These are phyloP conservation scores for Salix viminalis DNA, from an alignment of 345 rosid genomes.

Conservation along the genomic window DNA sequence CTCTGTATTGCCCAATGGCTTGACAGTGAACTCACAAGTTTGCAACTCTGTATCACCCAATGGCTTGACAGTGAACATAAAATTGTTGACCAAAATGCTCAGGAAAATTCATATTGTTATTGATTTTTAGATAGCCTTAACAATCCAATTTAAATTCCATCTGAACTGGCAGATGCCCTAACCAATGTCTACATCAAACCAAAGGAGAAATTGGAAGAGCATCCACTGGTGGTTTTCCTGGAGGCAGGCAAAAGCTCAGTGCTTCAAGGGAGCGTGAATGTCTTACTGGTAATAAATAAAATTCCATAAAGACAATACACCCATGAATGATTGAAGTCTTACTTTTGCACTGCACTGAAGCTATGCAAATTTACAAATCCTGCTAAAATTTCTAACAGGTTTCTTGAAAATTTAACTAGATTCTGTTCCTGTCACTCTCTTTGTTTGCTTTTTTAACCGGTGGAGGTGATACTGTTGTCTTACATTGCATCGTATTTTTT, in stretches of 20 bases:
- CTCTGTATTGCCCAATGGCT: background rate
- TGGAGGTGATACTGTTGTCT: background rate
- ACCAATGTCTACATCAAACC: slow-evolving; percentile 39
- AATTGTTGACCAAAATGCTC: slow-evolving; percentile 9
- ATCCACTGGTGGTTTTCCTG: slow-evolving; percentile 54
- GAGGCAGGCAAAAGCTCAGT: slow-evolving; percentile 70
- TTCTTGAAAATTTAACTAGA: background rate
- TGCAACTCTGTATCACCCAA: background rate
- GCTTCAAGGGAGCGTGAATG: slow-evolving; percentile 82
- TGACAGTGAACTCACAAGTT: background rate
- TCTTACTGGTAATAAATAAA: slow-evolving; percentile 55
- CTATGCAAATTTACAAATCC: background rate
- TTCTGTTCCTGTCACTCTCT: background rate
- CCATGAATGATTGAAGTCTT: slow-evolving; percentile 1
- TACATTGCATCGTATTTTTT: background rate
- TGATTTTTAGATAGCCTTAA: background rate
- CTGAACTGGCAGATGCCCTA: slow-evolving; percentile 58
- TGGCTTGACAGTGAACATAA: background rate
- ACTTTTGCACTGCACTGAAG: slow-evolving; percentile 1
- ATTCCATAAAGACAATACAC: background rate
- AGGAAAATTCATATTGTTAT: background rate
- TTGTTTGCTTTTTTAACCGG: background rate
- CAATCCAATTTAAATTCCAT: background rate
- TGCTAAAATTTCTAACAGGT: background rate
- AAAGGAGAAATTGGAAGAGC: slow-evolving; percentile 59